Conservation (phyloP, 331 rosid genomes). For the Stylosanthes scabra region DNA sequence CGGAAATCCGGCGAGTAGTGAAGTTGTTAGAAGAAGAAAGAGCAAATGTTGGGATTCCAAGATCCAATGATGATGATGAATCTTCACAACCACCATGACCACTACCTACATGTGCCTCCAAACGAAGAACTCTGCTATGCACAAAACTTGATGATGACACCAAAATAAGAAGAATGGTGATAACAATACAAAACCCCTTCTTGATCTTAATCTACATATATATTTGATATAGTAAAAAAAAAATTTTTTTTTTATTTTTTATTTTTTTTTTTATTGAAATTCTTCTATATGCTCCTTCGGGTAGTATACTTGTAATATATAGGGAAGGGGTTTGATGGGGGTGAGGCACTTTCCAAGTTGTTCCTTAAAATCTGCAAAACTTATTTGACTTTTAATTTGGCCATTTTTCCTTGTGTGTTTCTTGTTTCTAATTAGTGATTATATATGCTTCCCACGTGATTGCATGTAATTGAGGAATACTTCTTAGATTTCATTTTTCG, state of each 20-base stretch:
- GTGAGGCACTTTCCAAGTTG: slow-evolving; percentile 46
- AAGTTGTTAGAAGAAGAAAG: slow-evolving; percentile 59
- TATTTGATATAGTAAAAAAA: too few species aligned
- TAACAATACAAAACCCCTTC: slow-evolving; percentile 41
- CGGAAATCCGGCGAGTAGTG: slow-evolving; percentile 40
- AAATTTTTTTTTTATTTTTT: too few species aligned
- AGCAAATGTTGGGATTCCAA: slow-evolving; percentile 48
- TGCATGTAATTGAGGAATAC: slow-evolving; percentile 1
- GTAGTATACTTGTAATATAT: too few species aligned
- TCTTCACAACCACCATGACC: slow-evolving; percentile 40
- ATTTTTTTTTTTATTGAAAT: too few species aligned
- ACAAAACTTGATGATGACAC: slow-evolving; percentile 38
- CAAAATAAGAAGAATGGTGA: slow-evolving; percentile 48
- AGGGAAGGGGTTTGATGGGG: slow-evolving; percentile 33
- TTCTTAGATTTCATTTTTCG: slow-evolving; percentile 51
- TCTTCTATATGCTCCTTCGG: too few species aligned
- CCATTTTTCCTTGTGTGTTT: slow-evolving; percentile 10
- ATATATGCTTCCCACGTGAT: slow-evolving; percentile 40
- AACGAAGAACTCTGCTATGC: slow-evolving; percentile 64
- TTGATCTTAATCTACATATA: slow-evolving; percentile 21
- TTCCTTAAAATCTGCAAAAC: slow-evolving; percentile 37
- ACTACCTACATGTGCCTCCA: slow-evolving; percentile 11
- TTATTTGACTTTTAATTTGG: slow-evolving; percentile 64
- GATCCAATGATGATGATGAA: background rate
- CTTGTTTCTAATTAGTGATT: background rate